Evolutionary conservation across 148 eudicot genomes (phyloP), one percentile per base, ranked within the genome.

Genomic region (Chenopodium formosanum): DNA sequence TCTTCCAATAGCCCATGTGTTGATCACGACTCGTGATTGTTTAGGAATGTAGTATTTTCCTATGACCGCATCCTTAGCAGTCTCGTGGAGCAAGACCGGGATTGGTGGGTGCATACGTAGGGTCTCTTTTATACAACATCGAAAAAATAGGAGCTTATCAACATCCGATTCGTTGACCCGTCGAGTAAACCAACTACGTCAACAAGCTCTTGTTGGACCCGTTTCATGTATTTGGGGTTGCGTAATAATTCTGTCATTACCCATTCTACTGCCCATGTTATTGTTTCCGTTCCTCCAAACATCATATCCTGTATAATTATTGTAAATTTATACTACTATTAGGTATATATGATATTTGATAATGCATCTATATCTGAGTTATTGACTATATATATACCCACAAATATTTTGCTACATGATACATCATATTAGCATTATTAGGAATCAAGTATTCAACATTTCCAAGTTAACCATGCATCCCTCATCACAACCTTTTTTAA

Each of bases 241-340:
- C 29, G 70, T 87, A 92, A 82, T 7, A 92, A 87, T 85, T 92
- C 96, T 20, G 92, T 65, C 89, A 92, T 84, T 62, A 90, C 88
- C 95, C 95, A 92, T 73, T 90, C 93, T 19, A 92, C 87, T 1
- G 93, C 90, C 10, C 92, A 92, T 4, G 96, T 92, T 4, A 92
- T 92, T 0, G 96, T 92, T 77, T 92, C 96, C 0, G 93, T 92
- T 20, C 92, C 96, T 12, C 96, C 96, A 83, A 92, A 90, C 92
- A 89, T 92, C 3, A 92, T 91, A 70, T 92, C 96, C 93, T 90
- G 79, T 17, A 48, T 48, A 48, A 48, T 48, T 14, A 37, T 20
- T 11, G 52, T 48, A 48, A 48, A 48, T 10, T 1, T 34, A 40
- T 6, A 40, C 44, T 40, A 6, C 44, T 40, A 40, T 40, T 40